Evolutionary conservation across 192 early-diverging fungal genomes (phyloP), one percentile per base, ranked within the genome.

Genomic region (Backusella tarrabulga): DNA sequence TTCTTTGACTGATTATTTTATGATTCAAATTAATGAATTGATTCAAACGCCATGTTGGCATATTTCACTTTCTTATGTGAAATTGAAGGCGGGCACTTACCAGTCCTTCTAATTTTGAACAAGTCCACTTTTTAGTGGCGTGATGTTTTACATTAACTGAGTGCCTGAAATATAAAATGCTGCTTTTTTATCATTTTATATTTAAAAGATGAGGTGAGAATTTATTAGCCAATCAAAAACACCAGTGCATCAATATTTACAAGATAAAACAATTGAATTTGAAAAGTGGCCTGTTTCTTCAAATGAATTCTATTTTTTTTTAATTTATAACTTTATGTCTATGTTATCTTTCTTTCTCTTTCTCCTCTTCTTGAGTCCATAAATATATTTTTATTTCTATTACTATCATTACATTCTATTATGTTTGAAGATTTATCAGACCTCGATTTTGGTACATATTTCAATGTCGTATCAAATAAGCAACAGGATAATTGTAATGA

Each of bases 371-470:
- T 36, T 50, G 46, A 50, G 21, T 50, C 23, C 35, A 36, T 69
- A 41, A 15, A 38, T 41, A 69, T 15, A 26, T 40, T 12, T 21
- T 23, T 3, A 19, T 38, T 21, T 68, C 19, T 11, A 6, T 63
- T 29, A 23, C 56, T 63, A 26, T 66, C 4, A 26, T 29, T 12
- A 66, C 35, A 14, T 32, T 32, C 3, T 32, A 44, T 23, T 29
- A 71, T 72, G 71, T 44, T 72, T 44, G 40, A 72, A 34, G 71
- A 72, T 29, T 50, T 75, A 75, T 38, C 73, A 38, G 74, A 68
- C 19, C 32, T 68, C 67, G 74, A 68, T 42, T 75, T 75, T 46
- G 74, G 67, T 68, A 34, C 66, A 32, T 75, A 75, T 46, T 67
- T 68, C 17, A 42, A 75, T 44, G 74, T 75, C 19, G 19, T 40